Evolutionary conservation across 257 asterid genomes (phyloP).

Genomic region (Solanum microdontum): DNA sequence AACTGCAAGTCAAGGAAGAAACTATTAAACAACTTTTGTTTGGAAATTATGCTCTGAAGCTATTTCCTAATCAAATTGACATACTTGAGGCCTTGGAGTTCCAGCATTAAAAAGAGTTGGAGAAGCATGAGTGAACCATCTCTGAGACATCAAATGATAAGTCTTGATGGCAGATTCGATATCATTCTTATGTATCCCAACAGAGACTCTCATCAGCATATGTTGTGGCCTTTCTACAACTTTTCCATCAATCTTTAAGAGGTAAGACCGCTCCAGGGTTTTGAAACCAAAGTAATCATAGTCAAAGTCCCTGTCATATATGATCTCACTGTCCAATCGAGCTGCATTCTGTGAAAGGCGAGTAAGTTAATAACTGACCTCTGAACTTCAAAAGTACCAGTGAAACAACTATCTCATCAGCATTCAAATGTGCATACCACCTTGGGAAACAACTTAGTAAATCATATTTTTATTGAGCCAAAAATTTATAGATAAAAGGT

Average conservation of each 20-base stretch:
- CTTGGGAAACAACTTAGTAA: not conserved
- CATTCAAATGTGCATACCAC: not conserved
- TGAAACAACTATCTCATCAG: not conserved
- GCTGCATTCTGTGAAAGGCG: conserved; percentile 46
- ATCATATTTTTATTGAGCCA: not conserved
- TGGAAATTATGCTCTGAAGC: not conserved
- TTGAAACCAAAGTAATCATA: conserved; percentile 93
- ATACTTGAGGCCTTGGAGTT: conserved; percentile 94
- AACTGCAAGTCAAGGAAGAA: conserved; percentile 32
- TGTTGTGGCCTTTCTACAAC: conserved; percentile 98
- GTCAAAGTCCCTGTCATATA: conserved; percentile 88
- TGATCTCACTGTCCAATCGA: conserved; percentile 88
- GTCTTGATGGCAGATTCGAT: conserved; percentile 67
- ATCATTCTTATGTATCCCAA: conserved; percentile 82
- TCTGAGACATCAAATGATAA: conserved; percentile 79
- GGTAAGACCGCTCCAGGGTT: conserved; percentile 90
- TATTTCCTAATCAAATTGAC: conserved; percentile 1
- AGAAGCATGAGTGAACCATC: conserved; percentile 98
- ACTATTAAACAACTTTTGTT: not conserved
- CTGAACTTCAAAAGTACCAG: not conserved
- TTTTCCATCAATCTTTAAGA: conserved; percentile 61
- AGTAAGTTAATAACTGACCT: not conserved
- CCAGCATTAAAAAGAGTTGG: conserved; percentile 97
- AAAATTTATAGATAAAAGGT: not conserved
- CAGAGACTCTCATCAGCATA: conserved; percentile 96